Conservation (phyloP, 495 filamentous ascomycete genomes). For the Trichoderma gamsii region DNA sequence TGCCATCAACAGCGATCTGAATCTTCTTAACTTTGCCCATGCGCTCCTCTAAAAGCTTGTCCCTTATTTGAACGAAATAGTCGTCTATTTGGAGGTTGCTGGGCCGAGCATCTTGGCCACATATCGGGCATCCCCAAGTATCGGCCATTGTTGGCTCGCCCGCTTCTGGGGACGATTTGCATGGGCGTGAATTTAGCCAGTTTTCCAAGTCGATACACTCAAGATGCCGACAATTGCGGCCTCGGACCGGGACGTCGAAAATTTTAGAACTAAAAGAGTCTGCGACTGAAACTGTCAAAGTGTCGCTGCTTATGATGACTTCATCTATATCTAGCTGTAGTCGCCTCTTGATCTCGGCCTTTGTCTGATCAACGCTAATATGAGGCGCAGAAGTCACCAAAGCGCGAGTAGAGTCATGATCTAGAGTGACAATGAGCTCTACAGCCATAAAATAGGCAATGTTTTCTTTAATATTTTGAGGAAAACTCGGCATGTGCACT, state of each 20-base stretch:
- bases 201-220: conserved; percentile 88
- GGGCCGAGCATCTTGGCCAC: conserved; percentile 66
- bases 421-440: conserved; percentile 52
- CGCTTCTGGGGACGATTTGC: conserved; percentile 34
- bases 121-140: conserved; percentile 79
- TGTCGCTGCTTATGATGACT: conserved; percentile 58
- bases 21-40: conserved; percentile 51
- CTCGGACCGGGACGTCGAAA: conserved; percentile 65
- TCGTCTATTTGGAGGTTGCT: conserved; percentile 59
- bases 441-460: conserved; percentile 52
- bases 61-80: conserved; percentile 58
- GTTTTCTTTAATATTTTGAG: conserved; percentile 30
- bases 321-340: conserved; percentile 51
- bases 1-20: conserved; percentile 50
- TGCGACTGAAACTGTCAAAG: conserved; percentile 63
- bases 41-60: conserved; percentile 37
- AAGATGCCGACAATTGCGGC: conserved; percentile 53
- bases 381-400: conserved; percentile 30
- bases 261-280: conserved; percentile 69
- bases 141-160: conserved; percentile 55
- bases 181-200: conserved; percentile 59
- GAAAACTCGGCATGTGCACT: conserved; percentile 42
- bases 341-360: conserved; percentile 45
- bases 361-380: conserved; percentile 32
- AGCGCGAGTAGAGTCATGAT: conserved; percentile 44